A percentile compares a stretch with the other conserved stretches of the same genome.
Conservation (phyloP, 768 basidiomycete genomes). For the Mycena capillaripes region DNA sequence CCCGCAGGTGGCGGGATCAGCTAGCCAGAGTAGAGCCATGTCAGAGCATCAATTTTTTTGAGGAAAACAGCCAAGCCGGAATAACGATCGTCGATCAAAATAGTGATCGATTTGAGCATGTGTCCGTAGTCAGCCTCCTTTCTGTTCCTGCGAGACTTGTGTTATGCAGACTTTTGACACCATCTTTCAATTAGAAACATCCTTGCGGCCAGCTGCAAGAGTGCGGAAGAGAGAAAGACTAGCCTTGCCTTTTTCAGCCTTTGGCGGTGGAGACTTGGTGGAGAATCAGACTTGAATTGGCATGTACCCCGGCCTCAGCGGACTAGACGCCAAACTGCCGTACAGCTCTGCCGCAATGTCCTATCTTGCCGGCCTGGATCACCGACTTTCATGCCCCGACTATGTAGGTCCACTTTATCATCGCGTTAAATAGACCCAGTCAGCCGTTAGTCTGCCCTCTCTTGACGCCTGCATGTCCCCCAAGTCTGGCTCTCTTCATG, state of each 20-base stretch:
- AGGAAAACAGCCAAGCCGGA: background rate
- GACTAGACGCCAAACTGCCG: no score
- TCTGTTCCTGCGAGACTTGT: background rate
- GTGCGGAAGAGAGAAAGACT: no score
- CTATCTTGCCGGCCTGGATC: background rate
- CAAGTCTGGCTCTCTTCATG: slow-evolving; percentile 1
- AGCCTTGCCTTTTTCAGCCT: no score
- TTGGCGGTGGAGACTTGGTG: no score
- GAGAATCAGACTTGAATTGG: no score
- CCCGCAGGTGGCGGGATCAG: background rate
- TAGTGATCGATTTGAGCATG: background rate
- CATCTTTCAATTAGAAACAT: background rate
- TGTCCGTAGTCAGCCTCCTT: background rate
- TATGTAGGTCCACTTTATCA: no score
- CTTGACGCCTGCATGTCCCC: slow-evolving; percentile 13
- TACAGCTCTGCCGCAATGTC: background rate
- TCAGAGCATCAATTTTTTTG: background rate
- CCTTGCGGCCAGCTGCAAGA: background rate
- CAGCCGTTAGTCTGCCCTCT: no score
- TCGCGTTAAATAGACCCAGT: no score
- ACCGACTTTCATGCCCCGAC: slow-evolving; percentile 1
- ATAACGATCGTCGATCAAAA: background rate
- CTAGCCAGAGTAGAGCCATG: slow-evolving; percentile 5
- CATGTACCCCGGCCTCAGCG: no score
- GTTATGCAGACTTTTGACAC: background rate